Evolutionary conservation across 345 rosid genomes (phyloP).

Genomic region (Excoecaria agallocha): DNA sequence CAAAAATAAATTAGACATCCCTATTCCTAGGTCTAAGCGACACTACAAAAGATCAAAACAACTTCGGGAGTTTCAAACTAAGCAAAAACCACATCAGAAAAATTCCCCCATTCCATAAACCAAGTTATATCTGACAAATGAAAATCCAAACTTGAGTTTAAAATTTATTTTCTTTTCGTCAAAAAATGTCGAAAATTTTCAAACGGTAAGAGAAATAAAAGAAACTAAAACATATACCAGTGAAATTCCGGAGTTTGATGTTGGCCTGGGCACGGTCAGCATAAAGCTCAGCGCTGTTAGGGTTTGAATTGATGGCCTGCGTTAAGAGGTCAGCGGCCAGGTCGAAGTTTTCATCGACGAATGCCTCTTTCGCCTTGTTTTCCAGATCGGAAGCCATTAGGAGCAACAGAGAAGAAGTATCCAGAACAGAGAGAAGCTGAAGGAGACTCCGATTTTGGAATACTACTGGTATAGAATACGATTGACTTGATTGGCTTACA

Average conservation of each 20-base stretch:
- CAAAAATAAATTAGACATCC: background rate
- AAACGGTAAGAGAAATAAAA: too few species aligned
- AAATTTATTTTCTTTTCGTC: too few species aligned
- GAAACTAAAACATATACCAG: slow-evolving; percentile 44
- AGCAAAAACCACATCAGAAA: background rate
- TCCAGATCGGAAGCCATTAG: slow-evolving; percentile 71
- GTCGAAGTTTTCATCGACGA: slow-evolving; percentile 86
- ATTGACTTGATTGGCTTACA: background rate
- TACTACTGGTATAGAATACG: background rate
- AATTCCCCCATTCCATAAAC: background rate
- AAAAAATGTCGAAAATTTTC: background rate
- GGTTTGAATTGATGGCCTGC: slow-evolving; percentile 63
- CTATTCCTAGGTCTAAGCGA: background rate
- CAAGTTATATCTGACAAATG: too few species aligned
- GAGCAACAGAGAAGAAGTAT: background rate
- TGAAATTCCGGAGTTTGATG: slow-evolving; percentile 62
- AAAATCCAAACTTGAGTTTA: too few species aligned
- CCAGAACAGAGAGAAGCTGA: background rate
- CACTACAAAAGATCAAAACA: background rate
- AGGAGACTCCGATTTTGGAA: background rate
- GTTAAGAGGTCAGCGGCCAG: slow-evolving; percentile 74
- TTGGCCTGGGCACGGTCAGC: slow-evolving; percentile 94
- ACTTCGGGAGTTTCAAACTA: background rate
- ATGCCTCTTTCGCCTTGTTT: slow-evolving; percentile 73
- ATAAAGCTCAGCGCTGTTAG: slow-evolving; percentile 61